Evolutionary conservation across 2,329 filamentous ascomycete species (phyloP).

Genomic region (Claviceps pusilla): DNA sequence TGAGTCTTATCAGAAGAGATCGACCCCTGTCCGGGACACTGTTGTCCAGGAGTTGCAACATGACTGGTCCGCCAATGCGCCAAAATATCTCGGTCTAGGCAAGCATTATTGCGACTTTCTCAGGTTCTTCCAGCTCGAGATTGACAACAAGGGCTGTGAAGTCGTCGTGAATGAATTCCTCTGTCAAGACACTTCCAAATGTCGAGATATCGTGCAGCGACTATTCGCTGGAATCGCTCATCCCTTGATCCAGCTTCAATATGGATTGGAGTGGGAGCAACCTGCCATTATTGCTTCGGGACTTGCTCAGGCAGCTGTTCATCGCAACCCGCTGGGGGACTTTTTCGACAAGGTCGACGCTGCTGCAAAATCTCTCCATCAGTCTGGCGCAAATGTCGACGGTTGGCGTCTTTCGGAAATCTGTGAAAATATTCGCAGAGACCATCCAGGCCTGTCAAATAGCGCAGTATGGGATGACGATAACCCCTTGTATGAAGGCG

Average conservation of each 20-base stretch:
- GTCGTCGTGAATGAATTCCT: constrained; percentile 50
- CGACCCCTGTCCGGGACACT: constrained; percentile 28
- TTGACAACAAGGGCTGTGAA: constrained; percentile 46
- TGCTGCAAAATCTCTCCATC: constrained; percentile 19
- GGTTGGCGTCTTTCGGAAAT: constrained; percentile 32
- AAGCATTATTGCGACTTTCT: constrained; percentile 58
- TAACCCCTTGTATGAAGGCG: constrained; percentile 55
- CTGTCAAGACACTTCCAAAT: constrained; percentile 48
- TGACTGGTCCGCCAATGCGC: constrained; percentile 37
- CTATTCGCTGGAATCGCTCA: constrained; percentile 59
- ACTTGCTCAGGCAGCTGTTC: constrained; percentile 61
- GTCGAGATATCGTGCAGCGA: constrained; percentile 54
- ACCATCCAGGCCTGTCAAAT: constrained; percentile 38
- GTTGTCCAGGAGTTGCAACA: constrained; percentile 38
- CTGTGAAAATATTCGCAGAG: constrained; percentile 38
- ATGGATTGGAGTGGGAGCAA: constrained; percentile 69
- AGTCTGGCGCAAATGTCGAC: constrained; percentile 3
- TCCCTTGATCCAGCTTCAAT: constrained; percentile 73
- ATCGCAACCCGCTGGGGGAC: constrained; percentile 38
- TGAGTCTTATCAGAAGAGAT: constrained; percentile 47
- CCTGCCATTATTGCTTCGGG: constrained; percentile 68
- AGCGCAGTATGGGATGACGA: constrained; percentile 34
- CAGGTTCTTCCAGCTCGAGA: constrained; percentile 59
- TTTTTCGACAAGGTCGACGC: constrained; percentile 42
- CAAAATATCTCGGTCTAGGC: constrained; percentile 45